Evolutionary conservation across 345 rosid species (phyloP).

Genomic region (Dimocarpus longan): DNA sequence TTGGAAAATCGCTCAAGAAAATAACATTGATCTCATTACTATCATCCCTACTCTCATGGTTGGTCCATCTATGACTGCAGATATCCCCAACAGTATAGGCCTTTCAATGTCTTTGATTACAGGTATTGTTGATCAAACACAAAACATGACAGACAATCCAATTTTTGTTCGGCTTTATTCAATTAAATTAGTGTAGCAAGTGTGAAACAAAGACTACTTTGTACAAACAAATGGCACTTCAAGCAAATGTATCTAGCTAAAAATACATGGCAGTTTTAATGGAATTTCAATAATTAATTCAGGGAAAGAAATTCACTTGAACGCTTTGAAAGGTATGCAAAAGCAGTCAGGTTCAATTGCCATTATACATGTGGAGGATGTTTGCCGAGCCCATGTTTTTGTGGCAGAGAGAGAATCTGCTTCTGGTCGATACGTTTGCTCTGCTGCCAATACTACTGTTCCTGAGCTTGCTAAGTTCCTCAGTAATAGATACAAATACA

Average conservation of each 20-base stretch:
- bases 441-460: conserved; percentile 63
- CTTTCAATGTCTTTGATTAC: conserved; percentile 63
- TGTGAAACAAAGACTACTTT: too few species aligned
- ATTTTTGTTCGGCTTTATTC: too few species aligned
- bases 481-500: conserved; percentile 53
- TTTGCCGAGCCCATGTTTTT: conserved; percentile 82
- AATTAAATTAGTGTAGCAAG: too few species aligned
- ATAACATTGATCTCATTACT: conserved; percentile 69
- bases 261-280: not conserved
- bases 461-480: conserved; percentile 69
- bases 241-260: too few species aligned
- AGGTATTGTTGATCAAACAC: conserved; percentile 34
- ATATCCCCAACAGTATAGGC: conserved; percentile 58
- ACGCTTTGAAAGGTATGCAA: conserved; percentile 77
- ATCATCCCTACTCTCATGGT: conserved; percentile 69
- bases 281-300: conserved; percentile 18
- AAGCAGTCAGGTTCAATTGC: conserved; percentile 85
- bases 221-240: not conserved
- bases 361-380: conserved; percentile 75
- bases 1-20: conserved; percentile 62
- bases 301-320: conserved; percentile 66
- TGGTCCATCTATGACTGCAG: conserved; percentile 60
- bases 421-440: conserved; percentile 78
- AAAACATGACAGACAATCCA: too few species aligned
- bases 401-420: conserved; percentile 80